Conservation (phyloP, 116 monocot genomes). For the Thalassia testudinum region DNA sequence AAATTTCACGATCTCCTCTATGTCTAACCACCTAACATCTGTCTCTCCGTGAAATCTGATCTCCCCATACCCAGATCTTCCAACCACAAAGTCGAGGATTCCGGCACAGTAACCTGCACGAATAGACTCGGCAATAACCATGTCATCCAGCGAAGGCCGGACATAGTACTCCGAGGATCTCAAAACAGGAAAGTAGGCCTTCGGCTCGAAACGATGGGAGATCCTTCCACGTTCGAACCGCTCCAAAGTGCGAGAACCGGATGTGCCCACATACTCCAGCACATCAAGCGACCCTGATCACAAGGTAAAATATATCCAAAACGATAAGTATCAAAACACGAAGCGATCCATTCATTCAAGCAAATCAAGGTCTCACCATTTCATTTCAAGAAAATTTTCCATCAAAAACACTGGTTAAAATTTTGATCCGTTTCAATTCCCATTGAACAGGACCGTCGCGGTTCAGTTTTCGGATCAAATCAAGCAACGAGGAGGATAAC, state of each 20-base stretch:
- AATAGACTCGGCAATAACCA: constrained; percentile 29
- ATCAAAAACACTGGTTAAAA: too few relatives aligned
- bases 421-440: too few relatives aligned
- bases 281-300: too few relatives aligned
- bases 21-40: constrained; percentile 58
- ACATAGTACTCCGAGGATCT: constrained; percentile 49
- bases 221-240: constrained; percentile 1
- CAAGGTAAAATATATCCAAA: too few relatives aligned
- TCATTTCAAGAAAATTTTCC: too few relatives aligned
- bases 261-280: too few relatives aligned
- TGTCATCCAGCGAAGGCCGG: constrained; percentile 45
- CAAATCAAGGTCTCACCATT: too few relatives aligned
- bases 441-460: too few relatives aligned
- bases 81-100: constrained; percentile 70
- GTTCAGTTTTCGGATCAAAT: too few relatives aligned
- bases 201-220: background rate
- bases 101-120: constrained; percentile 53
- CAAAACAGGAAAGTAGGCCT: constrained; percentile 26
- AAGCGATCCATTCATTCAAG: too few relatives aligned
- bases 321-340: too few relatives aligned
- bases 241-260: background rate
- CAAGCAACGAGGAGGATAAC: too few relatives aligned
- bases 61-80: constrained; percentile 57
- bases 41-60: constrained; percentile 47
- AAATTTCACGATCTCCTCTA: constrained; percentile 72